Evolutionary conservation across 352 stramenopile genomes (phyloP), one percentile per base, ranked within the genome.

Genomic region (Pythium chondricola): DNA sequence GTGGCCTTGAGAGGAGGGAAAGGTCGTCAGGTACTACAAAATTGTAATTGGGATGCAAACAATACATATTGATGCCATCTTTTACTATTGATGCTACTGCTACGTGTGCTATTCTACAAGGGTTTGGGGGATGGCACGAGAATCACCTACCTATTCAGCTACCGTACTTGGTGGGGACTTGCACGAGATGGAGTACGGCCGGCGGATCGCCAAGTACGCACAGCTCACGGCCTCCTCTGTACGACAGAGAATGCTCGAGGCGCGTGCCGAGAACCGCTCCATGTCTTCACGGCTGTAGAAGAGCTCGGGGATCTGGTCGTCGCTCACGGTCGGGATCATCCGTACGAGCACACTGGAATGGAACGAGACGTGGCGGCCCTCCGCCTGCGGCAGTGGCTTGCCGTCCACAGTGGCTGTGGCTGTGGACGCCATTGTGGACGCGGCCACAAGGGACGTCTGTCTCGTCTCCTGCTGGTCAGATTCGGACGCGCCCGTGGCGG

Each of bases 221-320:
- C 54, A 54, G 37, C 50, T 78, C 49, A 86, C 43, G 20, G 64
- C 74, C 30, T 83, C 71, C 26, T 72, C 74, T 9, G 74, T 86
- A 57, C 74, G 74, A 27, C 61, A 61, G 18, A 61, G 36, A 13
- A 86, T 40, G 58, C 71, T 86, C 2, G 63, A 59, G 2, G 74
- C 72, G 32, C 75, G 69, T 32, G 66, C 63, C 36, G 71, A 77
- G 57, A 86, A 86, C 43, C 62, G 68, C 37, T 73, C 65, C 43
- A 86, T 72, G 14, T 86, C 74, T 32, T 80, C 64, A 25, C 68
- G 70, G 43, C 56, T 80, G 62, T 86, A 86, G 40, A 84, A 86
- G 8, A 86, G 68, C 48, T 84, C 63, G 7, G 56, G 39, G 22
- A 79, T 58, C 37, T 83, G 61, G 31, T 84, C 69, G 33, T 75